phyloP scores from a whole-genome alignment of 306 rosid species.

The Cicer bijugum region DNA sequence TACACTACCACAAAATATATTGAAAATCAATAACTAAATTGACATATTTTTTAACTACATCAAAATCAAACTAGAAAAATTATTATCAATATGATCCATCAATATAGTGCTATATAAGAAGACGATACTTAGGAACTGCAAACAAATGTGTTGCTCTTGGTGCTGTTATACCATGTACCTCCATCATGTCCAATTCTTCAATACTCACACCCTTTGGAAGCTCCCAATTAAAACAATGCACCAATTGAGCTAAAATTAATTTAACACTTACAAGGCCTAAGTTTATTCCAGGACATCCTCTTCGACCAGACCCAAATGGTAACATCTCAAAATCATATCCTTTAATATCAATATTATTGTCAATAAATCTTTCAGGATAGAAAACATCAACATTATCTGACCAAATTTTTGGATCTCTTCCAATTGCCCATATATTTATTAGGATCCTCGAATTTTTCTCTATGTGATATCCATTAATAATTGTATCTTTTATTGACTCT shows the following conservation, averaged over 20 bases:
- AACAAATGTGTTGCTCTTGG: constrained; percentile 47
- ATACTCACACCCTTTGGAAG: constrained; percentile 16
- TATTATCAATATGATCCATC: background rate
- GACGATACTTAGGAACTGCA: constrained; percentile 41
- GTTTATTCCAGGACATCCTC: constrained; percentile 43
- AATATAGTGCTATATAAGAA: background rate
- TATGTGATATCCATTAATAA: constrained; percentile 45
- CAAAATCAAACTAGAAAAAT: too few relatives aligned
- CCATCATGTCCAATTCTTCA: constrained; percentile 42
- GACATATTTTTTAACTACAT: too few relatives aligned
- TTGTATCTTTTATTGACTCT: constrained; percentile 43
- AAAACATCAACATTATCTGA: constrained; percentile 40
- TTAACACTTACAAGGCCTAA: constrained; percentile 34
- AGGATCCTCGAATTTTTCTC: constrained; percentile 33
- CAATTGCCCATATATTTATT: constrained; percentile 47
- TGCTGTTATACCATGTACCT: constrained; percentile 33
- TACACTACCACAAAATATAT: too few relatives aligned
- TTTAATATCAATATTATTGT: constrained; percentile 8
- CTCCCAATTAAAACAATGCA: constrained; percentile 53
- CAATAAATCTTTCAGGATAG: constrained; percentile 41
- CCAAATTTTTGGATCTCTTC: constrained; percentile 46
- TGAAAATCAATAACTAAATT: too few relatives aligned
- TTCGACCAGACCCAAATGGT: constrained; percentile 49
- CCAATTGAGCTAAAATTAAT: constrained; percentile 44
- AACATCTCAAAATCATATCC: constrained; percentile 44